Evolutionary conservation across 495 filamentous ascomycete genomes (phyloP).

Genomic region (Cercophora scortea): DNA sequence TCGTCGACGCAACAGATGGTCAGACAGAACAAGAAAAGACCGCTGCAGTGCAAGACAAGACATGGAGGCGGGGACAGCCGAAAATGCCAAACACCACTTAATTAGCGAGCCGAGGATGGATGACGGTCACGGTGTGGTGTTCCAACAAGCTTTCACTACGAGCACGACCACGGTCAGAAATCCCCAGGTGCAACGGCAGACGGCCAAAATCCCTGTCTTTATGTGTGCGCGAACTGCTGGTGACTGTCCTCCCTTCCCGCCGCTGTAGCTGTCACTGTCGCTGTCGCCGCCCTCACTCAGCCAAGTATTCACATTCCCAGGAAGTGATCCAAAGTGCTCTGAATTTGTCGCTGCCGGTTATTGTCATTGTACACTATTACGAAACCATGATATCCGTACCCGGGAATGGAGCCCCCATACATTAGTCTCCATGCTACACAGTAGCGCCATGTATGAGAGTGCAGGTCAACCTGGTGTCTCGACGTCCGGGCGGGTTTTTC

Average conservation of each 20-base stretch:
- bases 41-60: background rate
- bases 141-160: background rate
- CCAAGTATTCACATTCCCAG: background rate
- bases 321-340: too few species aligned
- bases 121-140: background rate
- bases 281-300: background rate
- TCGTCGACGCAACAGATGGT: too few species aligned
- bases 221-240: background rate
- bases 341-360: background rate
- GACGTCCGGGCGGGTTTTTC: too few species aligned
- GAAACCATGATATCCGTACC: background rate
- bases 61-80: background rate
- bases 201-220: background rate
- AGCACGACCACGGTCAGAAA: background rate
- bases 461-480: too few species aligned
- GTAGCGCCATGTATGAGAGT: too few species aligned
- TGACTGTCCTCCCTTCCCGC: background rate
- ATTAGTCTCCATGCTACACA: too few species aligned
- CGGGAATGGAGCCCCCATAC: background rate
- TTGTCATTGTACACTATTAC: background rate
- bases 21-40: background rate
- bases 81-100: background rate
- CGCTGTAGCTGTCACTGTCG: too few species aligned
- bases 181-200: background rate
- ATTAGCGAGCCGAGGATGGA: background rate